A percentile compares a stretch with the other conserved stretches of the same genome.
Conservation (phyloP, 1,139 yeast genomes). For the Groenewaldozyma auringiensis region DNA sequence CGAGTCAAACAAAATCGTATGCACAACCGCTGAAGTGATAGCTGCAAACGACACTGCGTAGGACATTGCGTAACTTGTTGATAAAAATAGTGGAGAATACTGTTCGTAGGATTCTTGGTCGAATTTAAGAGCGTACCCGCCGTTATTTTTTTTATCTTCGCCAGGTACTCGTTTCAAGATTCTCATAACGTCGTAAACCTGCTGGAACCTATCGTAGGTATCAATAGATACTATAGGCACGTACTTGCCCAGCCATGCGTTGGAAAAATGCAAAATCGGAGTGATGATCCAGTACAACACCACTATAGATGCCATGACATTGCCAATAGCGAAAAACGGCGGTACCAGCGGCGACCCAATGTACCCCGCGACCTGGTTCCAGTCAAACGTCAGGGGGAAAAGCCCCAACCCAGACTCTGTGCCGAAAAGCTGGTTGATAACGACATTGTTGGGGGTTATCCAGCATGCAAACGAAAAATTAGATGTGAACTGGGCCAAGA, state of each 20-base stretch:
- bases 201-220: slow-evolving; percentile 41
- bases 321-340: slow-evolving; percentile 51
- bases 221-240: slow-evolving; percentile 42
- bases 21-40: slow-evolving; percentile 49
- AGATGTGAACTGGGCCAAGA: slow-evolving; percentile 44
- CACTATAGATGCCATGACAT: slow-evolving; percentile 42
- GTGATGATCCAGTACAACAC: slow-evolving; percentile 39
- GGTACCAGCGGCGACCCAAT: slow-evolving; percentile 61
- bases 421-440: slow-evolving; percentile 57
- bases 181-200: slow-evolving; percentile 37
- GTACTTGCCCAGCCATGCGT: slow-evolving; percentile 45
- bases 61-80: slow-evolving; percentile 55
- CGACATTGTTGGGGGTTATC: slow-evolving; percentile 48
- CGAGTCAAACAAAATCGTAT: slow-evolving; percentile 50
- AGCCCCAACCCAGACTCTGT: slow-evolving; percentile 52
- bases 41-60: slow-evolving; percentile 62
- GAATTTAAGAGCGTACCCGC: slow-evolving; percentile 25
- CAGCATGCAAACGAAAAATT: slow-evolving; percentile 48
- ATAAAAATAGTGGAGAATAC: slow-evolving; percentile 55
- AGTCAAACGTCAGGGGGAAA: slow-evolving; percentile 53
- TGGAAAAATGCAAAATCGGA: slow-evolving; percentile 44
- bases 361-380: slow-evolving; percentile 51
- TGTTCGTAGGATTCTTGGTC: slow-evolving; percentile 41
- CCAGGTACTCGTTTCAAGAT: slow-evolving; percentile 34
- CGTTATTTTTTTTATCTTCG: slow-evolving; percentile 21